phyloP scores from a whole-genome alignment of 306 rosid species.

The Spatholobus suberectus region DNA sequence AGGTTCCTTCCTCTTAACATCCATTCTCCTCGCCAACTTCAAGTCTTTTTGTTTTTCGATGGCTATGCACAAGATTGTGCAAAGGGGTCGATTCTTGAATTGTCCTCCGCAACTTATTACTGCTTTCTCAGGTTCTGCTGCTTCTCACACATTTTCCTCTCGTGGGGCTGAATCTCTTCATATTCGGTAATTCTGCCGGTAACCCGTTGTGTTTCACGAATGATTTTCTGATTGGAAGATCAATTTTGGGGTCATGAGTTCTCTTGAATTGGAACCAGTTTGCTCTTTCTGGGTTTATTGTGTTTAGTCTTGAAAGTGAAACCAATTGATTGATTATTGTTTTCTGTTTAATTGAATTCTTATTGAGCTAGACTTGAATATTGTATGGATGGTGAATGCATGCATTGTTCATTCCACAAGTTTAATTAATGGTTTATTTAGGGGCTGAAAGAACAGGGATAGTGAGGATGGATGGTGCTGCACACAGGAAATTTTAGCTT shows the following conservation, averaged over 20 bases:
- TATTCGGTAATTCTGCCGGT: conserved; percentile 20
- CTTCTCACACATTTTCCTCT: conserved; percentile 15
- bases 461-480: neutral
- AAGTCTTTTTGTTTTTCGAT: neutral
- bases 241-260: neutral
- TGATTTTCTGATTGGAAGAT: neutral
- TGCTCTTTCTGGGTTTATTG: neutral
- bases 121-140: neutral
- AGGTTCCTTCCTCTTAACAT: too few relatives aligned
- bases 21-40: too few relatives aligned
- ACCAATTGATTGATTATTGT: neutral
- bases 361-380: conserved; percentile 7
- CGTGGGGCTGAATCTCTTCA: neutral
- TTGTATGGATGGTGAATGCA: conserved; percentile 12
- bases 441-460: too few relatives aligned
- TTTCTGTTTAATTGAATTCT: conserved; percentile 4
- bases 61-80: conserved; percentile 33
- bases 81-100: conserved; percentile 19
- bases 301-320: neutral
- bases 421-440: neutral
- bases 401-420: neutral
- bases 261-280: neutral
- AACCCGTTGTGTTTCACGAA: neutral
- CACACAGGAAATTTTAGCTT: neutral
- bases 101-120: conserved; percentile 11